Evolutionary conservation across 2,329 filamentous ascomycete species (phyloP), one percentile per base, ranked within the genome.

Genomic region (Cadophora sp.): DNA sequence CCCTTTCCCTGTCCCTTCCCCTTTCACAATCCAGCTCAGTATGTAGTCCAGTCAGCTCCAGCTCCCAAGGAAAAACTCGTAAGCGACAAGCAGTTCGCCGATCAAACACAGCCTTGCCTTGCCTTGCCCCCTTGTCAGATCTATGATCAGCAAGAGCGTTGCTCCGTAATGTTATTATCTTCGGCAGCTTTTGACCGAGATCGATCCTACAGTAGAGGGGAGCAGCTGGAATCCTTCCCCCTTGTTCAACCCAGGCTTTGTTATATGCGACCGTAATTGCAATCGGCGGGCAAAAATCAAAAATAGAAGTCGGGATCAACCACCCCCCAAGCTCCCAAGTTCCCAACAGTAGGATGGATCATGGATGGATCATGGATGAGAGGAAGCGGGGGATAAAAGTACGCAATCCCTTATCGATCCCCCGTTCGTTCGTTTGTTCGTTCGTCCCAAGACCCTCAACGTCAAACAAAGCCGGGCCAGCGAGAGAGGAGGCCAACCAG

Each of bases 361-460:
- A n/a, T n/a, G n/a, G n/a, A n/a, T n/a, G n/a, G n/a, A n/a, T n/a
- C n/a, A n/a, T n/a, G n/a, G 36, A 4, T 39, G 8, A 39, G 36
- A 30, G 27, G 27, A 30, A 51, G 22, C 48, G 48, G 48, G 16
- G 48, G 22, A 53, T 39, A 48, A 16, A 16, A 48, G 58, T 60
- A 18, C 58, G 58, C 41, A 33, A 48, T 60, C 58, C 58, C 39
- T 22, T 45, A 47, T 59, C 55, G 36, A 16, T 20, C 16, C n/a
- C n/a, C 4, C n/a, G n/a, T 30, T 30, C 16, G 16, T 18, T 45
- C 43, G 43, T 18, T 45, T 39, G 36, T 16, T n/a, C 24, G 50
- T 59, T 59, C 39, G 45, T 60, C 58, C 58, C 58, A 60, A 58
- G 33, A 58, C 33, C 20, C 33, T 60, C 58, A 60, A 60, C 27